Conservation (phyloP, 2,329 filamentous ascomycete species). For the Neophaeococcomyces mojaviensis region DNA sequence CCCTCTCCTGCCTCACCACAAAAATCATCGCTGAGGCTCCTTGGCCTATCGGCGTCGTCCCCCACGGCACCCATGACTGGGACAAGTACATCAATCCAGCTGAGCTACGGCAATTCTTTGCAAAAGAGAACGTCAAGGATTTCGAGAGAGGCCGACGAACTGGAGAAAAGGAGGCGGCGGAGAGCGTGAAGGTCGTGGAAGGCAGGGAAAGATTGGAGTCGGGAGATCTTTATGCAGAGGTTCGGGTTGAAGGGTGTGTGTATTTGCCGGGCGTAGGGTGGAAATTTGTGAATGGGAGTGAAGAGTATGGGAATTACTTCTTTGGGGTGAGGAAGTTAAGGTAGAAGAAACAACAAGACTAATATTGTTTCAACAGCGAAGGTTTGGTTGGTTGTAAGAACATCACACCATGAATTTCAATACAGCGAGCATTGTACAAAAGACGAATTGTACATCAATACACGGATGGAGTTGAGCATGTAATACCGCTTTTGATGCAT, state of each 20-base stretch:
- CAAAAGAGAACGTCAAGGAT: conserved; percentile 39
- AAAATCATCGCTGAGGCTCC: conserved; percentile 83
- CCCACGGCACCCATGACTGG: conserved; percentile 93
- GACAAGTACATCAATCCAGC: conserved; percentile 84
- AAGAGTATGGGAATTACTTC: conserved; percentile 91
- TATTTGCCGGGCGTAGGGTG: conserved; percentile 89
- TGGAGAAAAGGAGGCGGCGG: conserved; percentile 29
- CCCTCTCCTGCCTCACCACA: conserved; percentile 84
- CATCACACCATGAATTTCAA: too few species aligned
- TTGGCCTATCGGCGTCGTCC: conserved; percentile 61
- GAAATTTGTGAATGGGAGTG: conserved; percentile 72
- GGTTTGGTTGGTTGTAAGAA: conserved; percentile 3
- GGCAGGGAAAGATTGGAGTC: conserved; percentile 8
- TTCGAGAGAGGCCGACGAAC: background rate
- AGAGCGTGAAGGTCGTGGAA: conserved; percentile 19
- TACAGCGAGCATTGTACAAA: too few species aligned
- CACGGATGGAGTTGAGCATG: too few species aligned
- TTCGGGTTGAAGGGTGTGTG: conserved; percentile 71
- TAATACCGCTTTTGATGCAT: too few species aligned
- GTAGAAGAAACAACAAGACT: background rate
- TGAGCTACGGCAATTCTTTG: conserved; percentile 51
- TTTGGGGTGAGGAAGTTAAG: conserved; percentile 63
- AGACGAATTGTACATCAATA: too few species aligned
- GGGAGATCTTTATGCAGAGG: conserved; percentile 29
- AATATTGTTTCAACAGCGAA: too few species aligned